phyloP scores from a whole-genome alignment of 345 rosid species.

The Boechera retrofracta region DNA sequence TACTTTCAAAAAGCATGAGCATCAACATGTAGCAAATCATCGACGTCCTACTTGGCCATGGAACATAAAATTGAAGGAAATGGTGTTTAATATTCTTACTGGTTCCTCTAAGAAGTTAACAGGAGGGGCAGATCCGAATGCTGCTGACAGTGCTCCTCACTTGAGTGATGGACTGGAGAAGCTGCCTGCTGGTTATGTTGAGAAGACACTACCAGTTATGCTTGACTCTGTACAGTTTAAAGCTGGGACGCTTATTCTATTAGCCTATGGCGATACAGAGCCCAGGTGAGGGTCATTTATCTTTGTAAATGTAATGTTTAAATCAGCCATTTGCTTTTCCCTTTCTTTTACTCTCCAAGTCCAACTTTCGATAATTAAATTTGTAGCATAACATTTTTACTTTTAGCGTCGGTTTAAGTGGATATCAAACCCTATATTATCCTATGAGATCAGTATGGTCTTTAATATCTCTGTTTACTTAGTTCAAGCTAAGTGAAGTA shows the following conservation, averaged over 20 bases:
- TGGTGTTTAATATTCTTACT: slow-evolving; percentile 43
- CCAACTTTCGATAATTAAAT: slow-evolving; percentile 1
- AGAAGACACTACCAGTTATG: slow-evolving; percentile 76
- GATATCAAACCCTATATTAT: slow-evolving; percentile 11
- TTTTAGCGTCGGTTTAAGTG: slow-evolving; percentile 18
- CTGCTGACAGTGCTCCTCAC: slow-evolving; percentile 67
- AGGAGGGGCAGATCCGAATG: slow-evolving; percentile 52
- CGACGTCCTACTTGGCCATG: slow-evolving; percentile 46
- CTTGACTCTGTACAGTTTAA: slow-evolving; percentile 93
- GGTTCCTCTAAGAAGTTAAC: slow-evolving; percentile 56
- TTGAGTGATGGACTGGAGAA: slow-evolving; percentile 62
- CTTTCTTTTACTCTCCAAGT: slow-evolving; percentile 3
- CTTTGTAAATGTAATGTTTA: slow-evolving; percentile 2
- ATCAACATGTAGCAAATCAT: slow-evolving; percentile 48
- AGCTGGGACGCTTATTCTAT: slow-evolving; percentile 78
- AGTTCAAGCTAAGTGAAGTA: slow-evolving; percentile 16
- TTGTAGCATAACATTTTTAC: slow-evolving; percentile 4
- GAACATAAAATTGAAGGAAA: slow-evolving; percentile 47
- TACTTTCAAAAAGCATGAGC: slow-evolving; percentile 48
- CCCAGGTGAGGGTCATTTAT: slow-evolving; percentile 66
- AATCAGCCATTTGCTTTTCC: slow-evolving; percentile 13
- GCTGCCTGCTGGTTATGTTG: slow-evolving; percentile 60
- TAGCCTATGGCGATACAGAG: slow-evolving; percentile 90
- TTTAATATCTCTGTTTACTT: slow-evolving; percentile 13
- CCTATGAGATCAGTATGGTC: slow-evolving; percentile 12